Percentiles rank a stretch among this genome's conserved stretches.
These are phyloP conservation scores for Croton laevigatus DNA, from an alignment of 441 rosid species.

Conservation along the genomic window DNA sequence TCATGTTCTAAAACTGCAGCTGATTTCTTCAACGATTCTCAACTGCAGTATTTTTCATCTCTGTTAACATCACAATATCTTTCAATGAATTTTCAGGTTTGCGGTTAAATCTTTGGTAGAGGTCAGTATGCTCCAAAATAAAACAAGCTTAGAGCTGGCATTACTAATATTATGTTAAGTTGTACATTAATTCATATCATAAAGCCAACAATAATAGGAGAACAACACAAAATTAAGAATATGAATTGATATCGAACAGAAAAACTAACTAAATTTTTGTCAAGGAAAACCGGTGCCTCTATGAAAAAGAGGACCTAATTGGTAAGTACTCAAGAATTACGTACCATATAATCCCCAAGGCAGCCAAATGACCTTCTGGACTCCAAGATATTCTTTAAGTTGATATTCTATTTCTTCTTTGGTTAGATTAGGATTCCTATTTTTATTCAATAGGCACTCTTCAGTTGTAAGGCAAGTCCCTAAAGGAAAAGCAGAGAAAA, in stretches of 20 bases:
- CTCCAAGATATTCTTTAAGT: conserved; percentile 74
- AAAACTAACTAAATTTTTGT: neutral
- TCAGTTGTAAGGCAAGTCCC: conserved; percentile 91
- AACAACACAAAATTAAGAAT: neutral
- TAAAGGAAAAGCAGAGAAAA: conserved; percentile 30
- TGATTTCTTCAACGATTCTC: no score
- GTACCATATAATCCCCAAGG: conserved; percentile 80
- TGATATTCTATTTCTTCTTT: conserved; percentile 75
- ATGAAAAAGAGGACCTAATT: neutral
- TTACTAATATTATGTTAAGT: neutral
- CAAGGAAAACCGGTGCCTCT: no score
- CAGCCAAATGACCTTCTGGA: conserved; percentile 71
- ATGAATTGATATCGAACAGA: neutral
- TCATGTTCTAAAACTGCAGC: neutral
- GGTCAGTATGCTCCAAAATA: neutral
- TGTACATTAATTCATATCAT: neutral
- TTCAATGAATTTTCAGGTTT: neutral
- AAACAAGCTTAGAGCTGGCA: neutral
- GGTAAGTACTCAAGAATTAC: conserved; percentile 1
- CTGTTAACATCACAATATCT: neutral
- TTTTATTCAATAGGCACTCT: conserved; percentile 88
- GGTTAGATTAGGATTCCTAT: conserved; percentile 73
- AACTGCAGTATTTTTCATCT: neutral
- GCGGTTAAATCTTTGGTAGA: neutral
- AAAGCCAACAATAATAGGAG: neutral